Evolutionary conservation across 768 basidiomycete species (phyloP), one percentile per base, ranked within the genome.

Genomic region (Agaricus bisporus): DNA sequence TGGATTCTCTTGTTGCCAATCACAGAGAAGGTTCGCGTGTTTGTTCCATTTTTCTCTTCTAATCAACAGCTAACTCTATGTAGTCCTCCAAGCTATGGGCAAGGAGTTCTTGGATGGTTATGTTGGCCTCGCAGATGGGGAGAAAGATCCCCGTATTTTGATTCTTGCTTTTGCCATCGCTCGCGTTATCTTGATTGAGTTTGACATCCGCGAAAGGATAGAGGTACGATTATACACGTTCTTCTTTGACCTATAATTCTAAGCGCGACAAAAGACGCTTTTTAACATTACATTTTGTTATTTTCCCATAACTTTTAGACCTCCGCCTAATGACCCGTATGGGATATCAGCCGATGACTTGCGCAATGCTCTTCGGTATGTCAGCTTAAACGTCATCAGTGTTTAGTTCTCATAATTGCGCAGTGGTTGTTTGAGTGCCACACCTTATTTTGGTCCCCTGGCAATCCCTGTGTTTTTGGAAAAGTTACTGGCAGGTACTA

Each of bases 281-380:
- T 98, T 95, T 71, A 91, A 98, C 62, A 85, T 98, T 64, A 89
- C 86, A 0, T 98, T 95, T 67, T 98, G 97, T 67, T 99, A 99
- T 67, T 99, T 98, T 70, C 97, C 97, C 0, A 98, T 99, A 52
- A 91, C 93, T 0, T 99, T 97, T 72, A 80, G 88, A 54, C 93
- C 95, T 8, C 92, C 95, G 15, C 88, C 92, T 1, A 86, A 93
- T 60, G 94, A 98, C 64, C 93, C 92, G 15, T 94, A 95, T 66
- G 88, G 88, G 3, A 95, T 99, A 55, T 88, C 86, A 2, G 75
- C 89, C 0, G 91, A 95, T 29, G 90, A 98, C 63, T 78, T 99
- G 18, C 87, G 88, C 61, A 59, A 65, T 48, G 74, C 85, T 2
- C 76, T 98, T 14, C 76, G 84, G 89, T 86, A 61, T 41, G 71